phyloP scores from a whole-genome alignment of 2,329 filamentous ascomycete genomes.

The Apiospora hydei region DNA sequence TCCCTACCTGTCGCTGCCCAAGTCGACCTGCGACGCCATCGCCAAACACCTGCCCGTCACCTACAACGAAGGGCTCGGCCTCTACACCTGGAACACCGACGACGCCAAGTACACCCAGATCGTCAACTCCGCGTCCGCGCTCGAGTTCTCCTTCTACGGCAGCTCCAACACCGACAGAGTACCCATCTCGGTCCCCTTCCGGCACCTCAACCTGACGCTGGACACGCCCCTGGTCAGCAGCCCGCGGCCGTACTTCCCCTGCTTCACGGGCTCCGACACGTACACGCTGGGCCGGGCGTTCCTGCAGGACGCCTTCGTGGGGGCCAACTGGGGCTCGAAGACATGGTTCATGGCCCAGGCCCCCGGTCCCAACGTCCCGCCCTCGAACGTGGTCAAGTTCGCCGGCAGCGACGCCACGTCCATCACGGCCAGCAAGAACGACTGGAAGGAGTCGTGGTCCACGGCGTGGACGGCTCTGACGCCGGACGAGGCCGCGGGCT shows the following conservation, averaged over 20 bases:
- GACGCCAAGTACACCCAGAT: slow-evolving; percentile 45
- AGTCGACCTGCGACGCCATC: slow-evolving; percentile 50
- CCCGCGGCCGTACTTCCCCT: slow-evolving; percentile 52
- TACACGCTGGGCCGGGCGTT: slow-evolving; percentile 53
- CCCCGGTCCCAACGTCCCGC: slow-evolving; percentile 46
- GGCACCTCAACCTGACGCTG: slow-evolving; percentile 50
- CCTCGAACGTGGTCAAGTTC: slow-evolving; percentile 33
- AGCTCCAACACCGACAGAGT: slow-evolving; percentile 42
- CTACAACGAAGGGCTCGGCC: slow-evolving; percentile 44
- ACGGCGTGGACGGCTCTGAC: slow-evolving; percentile 40
- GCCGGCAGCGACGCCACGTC: slow-evolving; percentile 28
- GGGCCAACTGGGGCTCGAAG: slow-evolving; percentile 46
- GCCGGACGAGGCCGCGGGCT: slow-evolving; percentile 31
- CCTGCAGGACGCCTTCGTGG: slow-evolving; percentile 55
- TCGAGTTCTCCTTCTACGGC: slow-evolving; percentile 49
- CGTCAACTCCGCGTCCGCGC: slow-evolving; percentile 48
- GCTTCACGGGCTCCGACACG: slow-evolving; percentile 38
- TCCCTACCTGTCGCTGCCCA: slow-evolving; percentile 50
- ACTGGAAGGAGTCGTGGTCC: slow-evolving; percentile 44
- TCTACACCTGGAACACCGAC: slow-evolving; percentile 51
- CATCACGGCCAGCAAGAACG: slow-evolving; percentile 37
- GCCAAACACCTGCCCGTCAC: slow-evolving; percentile 46
- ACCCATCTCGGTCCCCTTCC: slow-evolving; percentile 52
- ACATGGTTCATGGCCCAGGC: slow-evolving; percentile 50
- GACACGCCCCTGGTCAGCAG: slow-evolving; percentile 44